A percentile compares a stretch with the other conserved stretches of the same genome.
Conservation (phyloP, 202 grass and related monocot genomes). For the Dendrocalamus latiflorus region DNA sequence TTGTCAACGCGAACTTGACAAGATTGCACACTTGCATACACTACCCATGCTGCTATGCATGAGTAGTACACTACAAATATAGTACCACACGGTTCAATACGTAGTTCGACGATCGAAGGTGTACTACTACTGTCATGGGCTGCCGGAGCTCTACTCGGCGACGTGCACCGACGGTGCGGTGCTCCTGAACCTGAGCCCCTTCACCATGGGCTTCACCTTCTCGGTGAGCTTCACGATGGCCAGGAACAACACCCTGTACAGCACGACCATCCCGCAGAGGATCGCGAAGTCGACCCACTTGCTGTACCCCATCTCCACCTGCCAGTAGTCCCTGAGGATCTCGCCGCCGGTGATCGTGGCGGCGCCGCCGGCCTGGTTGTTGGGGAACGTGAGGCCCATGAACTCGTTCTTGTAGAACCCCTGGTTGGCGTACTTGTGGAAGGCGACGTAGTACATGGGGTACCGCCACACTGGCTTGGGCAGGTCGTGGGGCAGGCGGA, state of each 20-base stretch:
- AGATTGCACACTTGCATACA: too few relatives aligned
- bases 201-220: constrained; percentile 62
- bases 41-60: too few relatives aligned
- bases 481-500: constrained; percentile 62
- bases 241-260: constrained; percentile 67
- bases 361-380: constrained; percentile 25
- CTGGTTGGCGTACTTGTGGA: constrained; percentile 87
- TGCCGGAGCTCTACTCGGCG: neutral
- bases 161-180: constrained; percentile 19
- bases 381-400: constrained; percentile 65
- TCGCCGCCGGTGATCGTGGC: constrained; percentile 50
- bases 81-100: neutral
- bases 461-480: constrained; percentile 71
- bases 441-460: constrained; percentile 78
- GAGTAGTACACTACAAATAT: too few relatives aligned
- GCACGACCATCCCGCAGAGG: constrained; percentile 54
- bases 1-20: too few relatives aligned
- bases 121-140: neutral
- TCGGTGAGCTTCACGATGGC: constrained; percentile 53
- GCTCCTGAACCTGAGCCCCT: constrained; percentile 32
- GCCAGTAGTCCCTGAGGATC: constrained; percentile 58
- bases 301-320: constrained; percentile 67
- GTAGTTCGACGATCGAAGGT: neutral
- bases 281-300: constrained; percentile 77
- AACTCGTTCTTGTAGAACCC: constrained; percentile 95